Evolutionary conservation across 2,329 filamentous ascomycete species (phyloP), one percentile per base, ranked within the genome.

Genomic region (Pezicula radicicola): DNA sequence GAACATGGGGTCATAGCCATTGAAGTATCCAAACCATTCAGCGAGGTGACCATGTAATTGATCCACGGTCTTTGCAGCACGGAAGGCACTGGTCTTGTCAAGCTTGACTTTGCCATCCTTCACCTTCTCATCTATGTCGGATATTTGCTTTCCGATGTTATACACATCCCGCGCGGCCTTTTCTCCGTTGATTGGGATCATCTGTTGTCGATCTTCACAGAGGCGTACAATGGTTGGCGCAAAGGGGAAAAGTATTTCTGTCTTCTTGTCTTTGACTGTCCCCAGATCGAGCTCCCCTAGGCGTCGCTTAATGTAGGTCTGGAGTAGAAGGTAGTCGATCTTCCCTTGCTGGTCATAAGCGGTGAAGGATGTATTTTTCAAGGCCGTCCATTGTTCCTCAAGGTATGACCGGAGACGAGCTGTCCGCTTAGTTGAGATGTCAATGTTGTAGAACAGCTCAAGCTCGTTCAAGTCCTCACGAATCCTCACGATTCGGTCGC

Each of bases 1-100:
- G 49, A 82, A 83, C 13, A 72, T 51, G 1, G 81, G 79, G 55
- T 84, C 77, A 56, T 83, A 84, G 3, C 73, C 74, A 28, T 70
- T 66, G 60, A 80, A 83, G 59, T 83, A 84, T 0, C 46, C 53
- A 49, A 70, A 74, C 60, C 74, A 75, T 55, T 83, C 78, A 2
- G 65, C 55, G 0, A 84, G 63, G 46, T 74, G 70, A 0, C 33
- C 47, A 0, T 67, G 64, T 4, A 84, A 61, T 25, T 73, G 63
- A 5, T 61, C 60, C 0, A 79, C 61, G 1, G 70, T 71, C 15
- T 71, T 71, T 3, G 71, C 70, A 5, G 78, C 77, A 25, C 76
- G 74, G 54, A 73, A 76, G 0, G 77, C 77, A 4, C 67, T 71
- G 10, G 71, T 68, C 27, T 74, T 73, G 25, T 69, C 61, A 15